Conservation (phyloP, 2,329 filamentous ascomycete species). For the Alternaria ethzedia region DNA sequence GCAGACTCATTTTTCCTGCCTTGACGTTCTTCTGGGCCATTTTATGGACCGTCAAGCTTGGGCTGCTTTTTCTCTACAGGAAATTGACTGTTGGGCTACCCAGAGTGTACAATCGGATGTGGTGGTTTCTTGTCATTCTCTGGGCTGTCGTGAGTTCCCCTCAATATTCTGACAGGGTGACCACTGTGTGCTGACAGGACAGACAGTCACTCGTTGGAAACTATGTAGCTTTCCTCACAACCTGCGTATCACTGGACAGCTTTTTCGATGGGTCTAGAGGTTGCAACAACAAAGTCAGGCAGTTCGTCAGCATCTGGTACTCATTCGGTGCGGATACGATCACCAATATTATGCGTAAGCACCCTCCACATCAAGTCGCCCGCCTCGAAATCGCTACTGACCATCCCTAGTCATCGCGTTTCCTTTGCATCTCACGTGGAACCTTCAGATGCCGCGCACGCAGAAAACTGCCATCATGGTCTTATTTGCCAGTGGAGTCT, state of each 20-base stretch:
- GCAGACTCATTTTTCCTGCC: not conserved
- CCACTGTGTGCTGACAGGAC: not conserved
- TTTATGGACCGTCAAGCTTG: conserved; percentile 8
- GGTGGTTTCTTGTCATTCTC: conserved; percentile 2
- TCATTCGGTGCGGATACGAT: not conserved
- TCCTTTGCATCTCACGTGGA: conserved; percentile 5
- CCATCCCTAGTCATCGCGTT: conserved; percentile 1
- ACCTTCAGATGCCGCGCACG: not conserved
- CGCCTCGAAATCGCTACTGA: not conserved
- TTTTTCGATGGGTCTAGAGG: not conserved
- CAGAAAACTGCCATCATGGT: not conserved
- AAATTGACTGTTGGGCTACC: not conserved
- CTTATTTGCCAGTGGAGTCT: not conserved
- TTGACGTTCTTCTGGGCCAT: conserved; percentile 4
- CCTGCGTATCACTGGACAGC: not conserved
- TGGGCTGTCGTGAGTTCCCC: conserved; percentile 1
- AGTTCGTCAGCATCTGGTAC: conserved; percentile 6
- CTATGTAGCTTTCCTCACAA: not conserved
- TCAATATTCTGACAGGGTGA: not conserved
- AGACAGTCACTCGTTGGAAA: not conserved
- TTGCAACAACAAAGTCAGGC: not conserved
- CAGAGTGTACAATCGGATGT: not conserved
- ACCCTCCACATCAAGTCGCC: not conserved
- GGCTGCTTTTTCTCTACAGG: conserved; percentile 4
- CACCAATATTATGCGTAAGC: conserved; percentile 3